These are phyloP conservation scores for Stereum hirsutum DNA, from an alignment of 1,284 basidiomycete genomes.

Conservation along the genomic window DNA sequence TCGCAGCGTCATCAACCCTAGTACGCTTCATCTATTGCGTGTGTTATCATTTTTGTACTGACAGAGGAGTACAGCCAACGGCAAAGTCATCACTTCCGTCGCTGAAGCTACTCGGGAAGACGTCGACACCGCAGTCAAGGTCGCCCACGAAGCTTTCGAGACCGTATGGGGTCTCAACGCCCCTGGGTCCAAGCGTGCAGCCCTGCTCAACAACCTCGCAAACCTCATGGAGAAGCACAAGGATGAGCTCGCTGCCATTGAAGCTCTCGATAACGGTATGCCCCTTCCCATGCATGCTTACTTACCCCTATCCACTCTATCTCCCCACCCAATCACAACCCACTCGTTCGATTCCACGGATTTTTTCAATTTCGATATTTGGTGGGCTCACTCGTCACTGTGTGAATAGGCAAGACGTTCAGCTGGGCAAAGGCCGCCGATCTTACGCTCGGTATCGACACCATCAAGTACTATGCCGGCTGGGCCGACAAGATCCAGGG, in stretches of 20 bases:
- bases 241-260: constrained; percentile 71
- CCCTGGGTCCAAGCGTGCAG: constrained; percentile 55
- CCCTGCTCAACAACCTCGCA: constrained; percentile 64
- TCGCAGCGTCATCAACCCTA: constrained; percentile 67
- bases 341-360: neutral
- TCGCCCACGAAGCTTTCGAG: constrained; percentile 73
- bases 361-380: neutral
- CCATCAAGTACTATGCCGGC: constrained; percentile 68
- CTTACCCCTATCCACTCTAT: neutral
- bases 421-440: constrained; percentile 66
- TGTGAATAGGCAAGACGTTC: constrained; percentile 56
- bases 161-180: constrained; percentile 65
- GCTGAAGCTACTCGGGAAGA: constrained; percentile 63
- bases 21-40: constrained; percentile 18
- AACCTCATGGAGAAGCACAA: constrained; percentile 62
- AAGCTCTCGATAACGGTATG: constrained; percentile 56
- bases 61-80: constrained; percentile 47
- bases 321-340: too few species aligned
- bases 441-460: constrained; percentile 55
- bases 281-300: neutral
- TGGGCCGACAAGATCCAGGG: constrained; percentile 88
- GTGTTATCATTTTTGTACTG: neutral
- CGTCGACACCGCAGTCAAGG: constrained; percentile 69
- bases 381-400: neutral
- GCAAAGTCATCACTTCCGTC: constrained; percentile 60